Percentiles rank a stretch among this genome's conserved stretches.
Evolutionary conservation across 1,284 basidiomycete genomes (phyloP).

Genomic region (Irpex sp.): DNA sequence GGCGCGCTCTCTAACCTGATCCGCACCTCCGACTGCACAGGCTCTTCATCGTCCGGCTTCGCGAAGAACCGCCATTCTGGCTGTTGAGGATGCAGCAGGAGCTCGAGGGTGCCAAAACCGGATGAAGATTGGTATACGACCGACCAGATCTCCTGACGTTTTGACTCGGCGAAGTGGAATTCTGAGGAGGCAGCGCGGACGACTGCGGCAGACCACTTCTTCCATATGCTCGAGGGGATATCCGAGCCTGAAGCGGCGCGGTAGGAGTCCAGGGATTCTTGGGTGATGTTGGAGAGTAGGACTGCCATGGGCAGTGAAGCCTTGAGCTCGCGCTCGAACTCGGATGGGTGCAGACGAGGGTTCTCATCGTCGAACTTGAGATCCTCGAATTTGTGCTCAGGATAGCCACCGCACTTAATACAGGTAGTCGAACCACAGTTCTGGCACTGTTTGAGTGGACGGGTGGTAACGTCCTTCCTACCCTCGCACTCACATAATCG

Average conservation of each 20-base stretch:
- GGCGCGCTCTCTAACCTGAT: conserved; percentile 65
- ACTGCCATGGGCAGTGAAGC: conserved; percentile 86
- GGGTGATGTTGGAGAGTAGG: conserved; percentile 51
- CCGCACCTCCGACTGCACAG: conserved; percentile 81
- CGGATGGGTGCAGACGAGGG: conserved; percentile 61
- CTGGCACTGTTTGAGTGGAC: conserved; percentile 67
- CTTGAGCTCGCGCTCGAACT: conserved; percentile 78
- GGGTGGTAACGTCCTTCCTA: conserved; percentile 70
- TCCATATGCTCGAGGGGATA: conserved; percentile 56
- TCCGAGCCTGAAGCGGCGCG: conserved; percentile 39
- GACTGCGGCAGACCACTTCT: conserved; percentile 68
- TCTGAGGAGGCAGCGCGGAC: conserved; percentile 59
- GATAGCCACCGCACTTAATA: conserved; percentile 84
- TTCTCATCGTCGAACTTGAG: conserved; percentile 44
- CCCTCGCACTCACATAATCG: conserved; percentile 91
- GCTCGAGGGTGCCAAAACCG: conserved; percentile 60
- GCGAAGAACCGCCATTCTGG: conserved; percentile 89
- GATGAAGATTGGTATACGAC: conserved; percentile 73
- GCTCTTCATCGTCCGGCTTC: conserved; percentile 61
- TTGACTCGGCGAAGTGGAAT: conserved; percentile 82
- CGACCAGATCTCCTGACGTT: conserved; percentile 87
- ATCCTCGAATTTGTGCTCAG: conserved; percentile 73
- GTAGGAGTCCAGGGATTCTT: conserved; percentile 50
- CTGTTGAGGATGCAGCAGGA: conserved; percentile 72
- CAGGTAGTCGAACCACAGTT: conserved; percentile 84